Percentiles rank a stretch among this genome's conserved stretches.
phyloP scores from a whole-genome alignment of 305 asterid genomes.

The Plantago rigida region DNA sequence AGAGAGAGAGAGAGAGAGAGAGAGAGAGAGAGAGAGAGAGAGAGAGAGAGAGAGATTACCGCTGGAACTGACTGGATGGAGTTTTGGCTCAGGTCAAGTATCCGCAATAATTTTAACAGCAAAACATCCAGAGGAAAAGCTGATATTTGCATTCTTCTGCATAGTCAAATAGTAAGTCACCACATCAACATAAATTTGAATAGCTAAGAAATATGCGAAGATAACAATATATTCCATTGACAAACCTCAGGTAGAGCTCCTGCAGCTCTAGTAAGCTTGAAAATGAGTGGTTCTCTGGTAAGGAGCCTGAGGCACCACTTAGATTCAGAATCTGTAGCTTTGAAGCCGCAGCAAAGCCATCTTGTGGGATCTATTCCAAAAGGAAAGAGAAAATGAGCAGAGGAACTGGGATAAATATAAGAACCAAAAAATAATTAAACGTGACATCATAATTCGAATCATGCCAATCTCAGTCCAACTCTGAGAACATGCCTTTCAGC shows the following conservation, averaged over 20 bases:
- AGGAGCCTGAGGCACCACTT: conserved; percentile 59
- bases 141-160: conserved; percentile 75
- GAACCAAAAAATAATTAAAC: conserved; percentile 12
- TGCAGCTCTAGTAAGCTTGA: conserved; percentile 62
- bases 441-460: not conserved
- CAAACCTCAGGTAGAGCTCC: conserved; percentile 88
- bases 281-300: conserved; percentile 70
- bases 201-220: conserved; percentile 17
- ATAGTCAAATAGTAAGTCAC: conserved; percentile 26
- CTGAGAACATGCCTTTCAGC: too few relatives aligned
- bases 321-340: conserved; percentile 88
- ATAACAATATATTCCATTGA: conserved; percentile 16
- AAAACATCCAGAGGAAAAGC: conserved; percentile 56
- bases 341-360: conserved; percentile 58
- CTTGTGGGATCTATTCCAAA: conserved; percentile 58
- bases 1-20: too few relatives aligned
- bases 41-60: conserved; percentile 29
- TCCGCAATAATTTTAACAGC: conserved; percentile 46
- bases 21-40: conserved; percentile 16
- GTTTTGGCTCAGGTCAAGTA: conserved; percentile 87
- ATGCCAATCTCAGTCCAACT: too few relatives aligned
- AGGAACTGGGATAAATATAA: conserved; percentile 14
- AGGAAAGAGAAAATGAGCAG: conserved; percentile 12
- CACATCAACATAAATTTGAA: conserved; percentile 5
- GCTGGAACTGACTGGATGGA: conserved; percentile 62